Percentiles rank a stretch among this genome's conserved stretches.
These are phyloP conservation scores for Leccinum angustisporum DNA, from an alignment of 1,284 basidiomycete genomes.

Conservation along the genomic window DNA sequence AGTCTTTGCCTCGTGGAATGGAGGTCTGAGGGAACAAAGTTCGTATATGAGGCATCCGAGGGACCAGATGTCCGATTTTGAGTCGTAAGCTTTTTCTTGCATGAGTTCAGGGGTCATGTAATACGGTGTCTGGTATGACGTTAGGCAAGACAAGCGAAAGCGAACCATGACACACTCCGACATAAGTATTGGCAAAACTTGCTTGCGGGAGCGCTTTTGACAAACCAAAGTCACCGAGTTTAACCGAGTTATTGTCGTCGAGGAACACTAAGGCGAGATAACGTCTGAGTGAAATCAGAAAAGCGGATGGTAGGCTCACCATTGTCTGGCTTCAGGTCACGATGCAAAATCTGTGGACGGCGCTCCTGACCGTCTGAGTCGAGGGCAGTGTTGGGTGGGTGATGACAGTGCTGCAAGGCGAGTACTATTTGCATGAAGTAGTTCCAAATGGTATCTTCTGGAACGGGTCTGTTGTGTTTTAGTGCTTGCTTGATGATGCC, in stretches of 20 bases:
- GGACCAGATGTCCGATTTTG: slow-evolving; percentile 98
- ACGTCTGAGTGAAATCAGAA: not conserved
- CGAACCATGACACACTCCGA: slow-evolving; percentile 61
- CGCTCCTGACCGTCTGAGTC: slow-evolving; percentile 48
- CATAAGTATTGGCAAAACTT: slow-evolving; percentile 93
- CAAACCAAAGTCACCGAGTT: slow-evolving; percentile 95
- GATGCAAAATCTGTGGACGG: slow-evolving; percentile 83
- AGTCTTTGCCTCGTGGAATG: slow-evolving; percentile 88
- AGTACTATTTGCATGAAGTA: slow-evolving; percentile 92
- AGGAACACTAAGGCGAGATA: slow-evolving; percentile 70
- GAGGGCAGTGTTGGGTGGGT: slow-evolving; percentile 55
- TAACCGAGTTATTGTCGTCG: slow-evolving; percentile 78
- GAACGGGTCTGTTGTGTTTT: slow-evolving; percentile 66
- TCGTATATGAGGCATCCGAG: slow-evolving; percentile 96
- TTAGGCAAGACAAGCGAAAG: not conserved
- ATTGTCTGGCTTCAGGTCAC: slow-evolving; percentile 97
- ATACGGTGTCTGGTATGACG: slow-evolving; percentile 77
- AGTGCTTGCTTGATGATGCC: slow-evolving; percentile 78
- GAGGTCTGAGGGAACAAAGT: slow-evolving; percentile 88
- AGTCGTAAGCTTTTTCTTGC: slow-evolving; percentile 94
- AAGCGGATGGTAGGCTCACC: slow-evolving; percentile 47
- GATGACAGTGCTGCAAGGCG: slow-evolving; percentile 92
- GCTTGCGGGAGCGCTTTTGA: slow-evolving; percentile 88
- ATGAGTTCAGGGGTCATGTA: slow-evolving; percentile 99
- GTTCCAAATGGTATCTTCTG: slow-evolving; percentile 93